A percentile compares a stretch with the other conserved stretches of the same genome.
Evolutionary conservation across 257 asterid species (phyloP).

Genomic region (Solanum sejunctum): DNA sequence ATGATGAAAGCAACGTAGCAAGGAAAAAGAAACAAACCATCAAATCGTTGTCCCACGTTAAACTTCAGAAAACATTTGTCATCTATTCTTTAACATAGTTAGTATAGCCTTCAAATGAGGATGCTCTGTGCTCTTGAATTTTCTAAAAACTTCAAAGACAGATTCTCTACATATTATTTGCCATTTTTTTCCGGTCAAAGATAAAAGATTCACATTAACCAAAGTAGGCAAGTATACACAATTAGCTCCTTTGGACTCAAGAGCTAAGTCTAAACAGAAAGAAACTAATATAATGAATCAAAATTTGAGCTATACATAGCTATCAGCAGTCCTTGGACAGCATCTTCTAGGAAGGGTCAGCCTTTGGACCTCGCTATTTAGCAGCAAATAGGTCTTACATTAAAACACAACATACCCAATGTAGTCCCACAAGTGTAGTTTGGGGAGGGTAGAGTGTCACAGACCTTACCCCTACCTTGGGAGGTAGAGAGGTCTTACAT

Average conservation of each 20-base stretch:
- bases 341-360: background rate
- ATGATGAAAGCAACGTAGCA: background rate
- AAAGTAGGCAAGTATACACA: background rate
- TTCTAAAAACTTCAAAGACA: background rate
- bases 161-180: background rate
- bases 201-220: background rate
- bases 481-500: background rate
- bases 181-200: background rate
- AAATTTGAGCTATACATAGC: background rate
- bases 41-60: too few relatives aligned
- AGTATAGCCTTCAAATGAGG: background rate
- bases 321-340: background rate
- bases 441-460: rapidly evolving
- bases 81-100: background rate
- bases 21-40: too few relatives aligned
- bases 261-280: background rate
- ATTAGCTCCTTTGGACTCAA: background rate
- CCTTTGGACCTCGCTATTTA: background rate
- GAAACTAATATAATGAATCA: background rate
- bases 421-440: rapidly evolving
- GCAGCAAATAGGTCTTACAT: background rate
- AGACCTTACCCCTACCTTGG: background rate
- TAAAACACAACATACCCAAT: background rate
- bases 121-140: background rate
- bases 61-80: too few relatives aligned